A percentile compares a stretch with the other conserved stretches of the same genome.
These are phyloP conservation scores for Limonomyces culmigenus DNA, from an alignment of 1,284 basidiomycete genomes.

Conservation along the genomic window DNA sequence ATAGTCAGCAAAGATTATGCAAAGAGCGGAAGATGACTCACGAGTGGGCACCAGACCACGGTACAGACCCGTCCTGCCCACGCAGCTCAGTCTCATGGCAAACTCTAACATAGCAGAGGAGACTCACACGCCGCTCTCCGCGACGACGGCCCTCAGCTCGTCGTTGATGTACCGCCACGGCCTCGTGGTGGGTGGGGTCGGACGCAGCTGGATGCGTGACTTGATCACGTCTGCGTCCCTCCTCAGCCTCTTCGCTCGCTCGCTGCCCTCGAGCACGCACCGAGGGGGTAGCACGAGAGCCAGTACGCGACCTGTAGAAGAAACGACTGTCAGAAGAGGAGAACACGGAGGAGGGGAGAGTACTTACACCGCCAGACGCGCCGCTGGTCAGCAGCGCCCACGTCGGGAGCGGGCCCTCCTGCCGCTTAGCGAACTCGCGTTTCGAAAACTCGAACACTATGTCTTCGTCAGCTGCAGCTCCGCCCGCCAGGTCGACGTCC, in stretches of 20 bases:
- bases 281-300: slow-evolving; percentile 83
- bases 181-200: slow-evolving; percentile 58
- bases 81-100: slow-evolving; percentile 2
- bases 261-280: slow-evolving; percentile 16
- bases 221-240: slow-evolving; percentile 66
- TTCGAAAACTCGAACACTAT: slow-evolving; percentile 90
- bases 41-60: slow-evolving; percentile 56
- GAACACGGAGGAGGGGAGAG: not conserved
- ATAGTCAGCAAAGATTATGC: slow-evolving; percentile 2
- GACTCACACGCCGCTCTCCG: slow-evolving; percentile 63
- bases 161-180: slow-evolving; percentile 70
- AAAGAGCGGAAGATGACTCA: slow-evolving; percentile 18
- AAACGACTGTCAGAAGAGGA: not conserved
- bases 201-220: slow-evolving; percentile 72
- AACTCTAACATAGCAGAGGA: slow-evolving; percentile 1
- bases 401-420: slow-evolving; percentile 60
- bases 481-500: not conserved
- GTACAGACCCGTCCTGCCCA: slow-evolving; percentile 46
- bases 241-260: slow-evolving; percentile 1
- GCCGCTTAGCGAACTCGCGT: slow-evolving; percentile 47
- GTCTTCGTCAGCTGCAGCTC: not conserved
- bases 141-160: slow-evolving; percentile 53
- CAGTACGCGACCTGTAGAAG: slow-evolving; percentile 67
- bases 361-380: slow-evolving; percentile 66
- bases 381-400: slow-evolving; percentile 85